phyloP scores from a whole-genome alignment of 2,329 filamentous ascomycete species.

The Trichoderma citrinoviride region DNA sequence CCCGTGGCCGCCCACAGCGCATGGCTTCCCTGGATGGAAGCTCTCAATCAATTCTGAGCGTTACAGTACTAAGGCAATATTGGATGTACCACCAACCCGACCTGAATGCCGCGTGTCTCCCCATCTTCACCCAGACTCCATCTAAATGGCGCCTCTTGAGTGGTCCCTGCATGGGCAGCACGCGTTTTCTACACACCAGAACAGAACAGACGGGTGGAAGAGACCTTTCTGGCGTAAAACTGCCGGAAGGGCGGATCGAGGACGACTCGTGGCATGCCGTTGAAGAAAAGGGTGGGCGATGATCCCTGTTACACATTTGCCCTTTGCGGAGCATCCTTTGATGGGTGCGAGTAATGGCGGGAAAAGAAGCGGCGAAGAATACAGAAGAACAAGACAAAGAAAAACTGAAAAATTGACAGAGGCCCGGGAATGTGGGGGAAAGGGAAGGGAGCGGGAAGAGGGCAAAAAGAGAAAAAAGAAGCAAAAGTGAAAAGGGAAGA shows the following conservation, averaged over 20 bases:
- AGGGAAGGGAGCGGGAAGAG: neutral
- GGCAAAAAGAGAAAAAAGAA: neutral
- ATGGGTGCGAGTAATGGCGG: neutral
- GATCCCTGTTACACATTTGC: slow-evolving; percentile 2
- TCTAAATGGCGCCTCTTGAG: neutral
- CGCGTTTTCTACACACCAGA: slow-evolving; percentile 11
- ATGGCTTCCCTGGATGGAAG: neutral
- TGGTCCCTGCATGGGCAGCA: slow-evolving; percentile 16
- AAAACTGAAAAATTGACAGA: neutral
- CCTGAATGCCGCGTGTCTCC: slow-evolving; percentile 7
- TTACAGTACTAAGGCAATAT: too few relatives aligned
- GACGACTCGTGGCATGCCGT: slow-evolving; percentile 13
- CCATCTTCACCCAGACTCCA: slow-evolving; percentile 5
- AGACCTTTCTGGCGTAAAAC: slow-evolving; percentile 3
- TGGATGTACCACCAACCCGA: neutral
- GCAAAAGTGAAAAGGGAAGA: neutral
- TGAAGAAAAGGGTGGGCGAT: neutral
- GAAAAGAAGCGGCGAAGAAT: neutral
- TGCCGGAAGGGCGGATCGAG: slow-evolving; percentile 11
- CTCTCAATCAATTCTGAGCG: neutral
- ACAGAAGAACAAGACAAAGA: neutral
- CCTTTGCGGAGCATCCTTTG: neutral
- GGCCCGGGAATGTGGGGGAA: too few relatives aligned
- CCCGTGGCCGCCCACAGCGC: neutral
- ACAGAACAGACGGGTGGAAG: neutral